A percentile compares a stretch with the other conserved stretches of the same genome.
Conservation (phyloP, 257 asterid genomes). For the Penstemon barbatus region DNA sequence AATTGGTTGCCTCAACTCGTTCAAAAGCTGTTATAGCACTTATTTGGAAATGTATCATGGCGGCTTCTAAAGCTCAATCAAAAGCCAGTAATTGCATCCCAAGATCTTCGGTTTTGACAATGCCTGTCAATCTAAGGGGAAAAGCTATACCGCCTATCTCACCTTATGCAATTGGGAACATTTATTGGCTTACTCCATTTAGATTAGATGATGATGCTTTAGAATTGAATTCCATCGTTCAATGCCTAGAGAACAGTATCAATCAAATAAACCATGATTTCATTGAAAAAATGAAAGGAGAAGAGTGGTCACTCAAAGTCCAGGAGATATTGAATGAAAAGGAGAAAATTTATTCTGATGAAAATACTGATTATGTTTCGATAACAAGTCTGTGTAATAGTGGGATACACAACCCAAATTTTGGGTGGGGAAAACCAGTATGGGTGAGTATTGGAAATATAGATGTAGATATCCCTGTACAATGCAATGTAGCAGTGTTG, state of each 20-base stretch:
- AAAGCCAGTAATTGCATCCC: too few relatives aligned
- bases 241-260: background rate
- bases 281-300: background rate
- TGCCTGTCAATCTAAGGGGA: too few relatives aligned
- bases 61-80: background rate
- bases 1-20: background rate
- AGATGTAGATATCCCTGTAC: background rate
- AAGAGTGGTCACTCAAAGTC: background rate
- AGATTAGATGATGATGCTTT: background rate
- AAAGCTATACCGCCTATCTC: too few relatives aligned
- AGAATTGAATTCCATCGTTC: constrained; percentile 3
- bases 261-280: background rate
- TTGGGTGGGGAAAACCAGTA: constrained; percentile 19
- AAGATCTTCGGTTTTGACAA: too few relatives aligned
- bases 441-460: background rate
- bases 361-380: background rate
- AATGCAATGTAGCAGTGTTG: background rate
- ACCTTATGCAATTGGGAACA: too few relatives aligned
- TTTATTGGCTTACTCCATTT: too few relatives aligned
- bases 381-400: background rate
- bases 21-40: constrained; percentile 1
- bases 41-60: constrained; percentile 10
- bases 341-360: background rate
- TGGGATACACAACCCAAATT: constrained; percentile 1
- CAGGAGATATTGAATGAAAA: background rate